Evolutionary conservation across 192 early-diverging fungal genomes (phyloP).

Genomic region (Coemansia nantahalensis): DNA sequence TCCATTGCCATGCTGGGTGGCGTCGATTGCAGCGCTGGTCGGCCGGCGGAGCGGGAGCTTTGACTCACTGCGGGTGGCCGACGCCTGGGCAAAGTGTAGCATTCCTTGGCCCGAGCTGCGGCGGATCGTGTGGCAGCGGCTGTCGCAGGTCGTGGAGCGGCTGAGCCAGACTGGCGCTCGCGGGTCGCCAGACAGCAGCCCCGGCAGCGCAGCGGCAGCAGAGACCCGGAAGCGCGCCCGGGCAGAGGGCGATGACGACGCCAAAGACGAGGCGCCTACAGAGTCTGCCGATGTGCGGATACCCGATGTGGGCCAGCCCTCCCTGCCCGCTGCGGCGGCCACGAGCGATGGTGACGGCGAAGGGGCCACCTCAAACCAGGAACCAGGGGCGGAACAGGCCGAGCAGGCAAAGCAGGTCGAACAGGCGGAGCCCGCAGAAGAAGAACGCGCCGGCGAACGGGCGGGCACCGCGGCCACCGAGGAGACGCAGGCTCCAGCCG

Average conservation of each 20-base stretch:
- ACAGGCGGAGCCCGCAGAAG: neutral
- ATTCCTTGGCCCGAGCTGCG: conserved; percentile 41
- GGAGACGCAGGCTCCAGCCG: conserved; percentile 3
- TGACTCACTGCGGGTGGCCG: too few relatives aligned
- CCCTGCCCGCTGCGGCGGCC: too few relatives aligned
- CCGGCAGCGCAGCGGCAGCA: neutral
- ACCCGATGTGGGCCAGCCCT: too few relatives aligned
- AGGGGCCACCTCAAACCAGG: too few relatives aligned
- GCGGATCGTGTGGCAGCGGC: conserved; percentile 33
- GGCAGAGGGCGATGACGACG: neutral
- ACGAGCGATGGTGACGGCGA: too few relatives aligned
- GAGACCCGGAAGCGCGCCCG: conserved; percentile 9
- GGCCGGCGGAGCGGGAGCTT: too few relatives aligned
- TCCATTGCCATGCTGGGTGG: too few relatives aligned
- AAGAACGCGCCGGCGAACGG: neutral
- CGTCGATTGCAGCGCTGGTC: too few relatives aligned
- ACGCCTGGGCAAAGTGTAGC: too few relatives aligned
- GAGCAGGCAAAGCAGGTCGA: neutral
- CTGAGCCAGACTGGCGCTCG: conserved; percentile 4
- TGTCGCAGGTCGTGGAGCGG: conserved; percentile 29
- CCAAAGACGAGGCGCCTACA: neutral
- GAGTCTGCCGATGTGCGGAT: neutral
- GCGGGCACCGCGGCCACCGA: neutral
- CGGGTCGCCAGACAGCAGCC: neutral
- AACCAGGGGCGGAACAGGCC: neutral